Evolutionary conservation across 1,284 basidiomycete genomes (phyloP).

Genomic region (Moesziomyces sp.): DNA sequence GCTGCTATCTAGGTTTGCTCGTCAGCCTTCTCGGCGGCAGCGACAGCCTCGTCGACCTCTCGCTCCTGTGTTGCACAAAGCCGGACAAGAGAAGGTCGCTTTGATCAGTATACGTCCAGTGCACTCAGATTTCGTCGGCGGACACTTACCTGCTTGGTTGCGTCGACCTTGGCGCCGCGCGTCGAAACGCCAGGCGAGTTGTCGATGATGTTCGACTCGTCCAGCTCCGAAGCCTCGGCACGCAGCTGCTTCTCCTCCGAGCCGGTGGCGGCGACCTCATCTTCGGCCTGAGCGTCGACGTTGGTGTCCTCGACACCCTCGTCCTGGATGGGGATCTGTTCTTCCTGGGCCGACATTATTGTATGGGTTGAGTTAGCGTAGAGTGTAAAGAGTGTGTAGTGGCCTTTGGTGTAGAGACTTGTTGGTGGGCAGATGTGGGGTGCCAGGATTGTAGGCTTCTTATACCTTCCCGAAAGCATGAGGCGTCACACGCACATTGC

Average conservation of each 20-base stretch:
- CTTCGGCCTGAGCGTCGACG: constrained; percentile 50
- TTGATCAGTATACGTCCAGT: not conserved
- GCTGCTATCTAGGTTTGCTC: constrained; percentile 2
- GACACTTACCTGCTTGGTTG: constrained; percentile 45
- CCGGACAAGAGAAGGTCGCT: not conserved
- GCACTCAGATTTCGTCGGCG: no score
- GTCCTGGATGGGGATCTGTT: constrained; percentile 48
- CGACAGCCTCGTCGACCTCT: constrained; percentile 47
- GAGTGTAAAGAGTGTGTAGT: not conserved
- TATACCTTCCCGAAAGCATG: constrained; percentile 13
- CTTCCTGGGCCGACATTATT: constrained; percentile 43
- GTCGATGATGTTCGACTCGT: constrained; percentile 54
- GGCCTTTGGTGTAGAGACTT: not conserved
- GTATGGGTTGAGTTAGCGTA: constrained; percentile 11
- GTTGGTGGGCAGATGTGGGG: not conserved
- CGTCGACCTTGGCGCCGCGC: constrained; percentile 51
- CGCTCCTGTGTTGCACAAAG: constrained; percentile 25
- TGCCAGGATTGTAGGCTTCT: not conserved
- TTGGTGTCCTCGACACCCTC: constrained; percentile 40
- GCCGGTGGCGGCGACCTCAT: constrained; percentile 28
- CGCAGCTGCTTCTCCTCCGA: constrained; percentile 41
- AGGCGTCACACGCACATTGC: constrained; percentile 4
- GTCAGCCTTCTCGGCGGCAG: constrained; percentile 37
- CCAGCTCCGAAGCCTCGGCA: constrained; percentile 40
- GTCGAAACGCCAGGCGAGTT: constrained; percentile 45